Evolutionary conservation across 495 filamentous ascomycete species (phyloP), one percentile per base, ranked within the genome.

Genomic region (Massariosphaeria phaeospora): DNA sequence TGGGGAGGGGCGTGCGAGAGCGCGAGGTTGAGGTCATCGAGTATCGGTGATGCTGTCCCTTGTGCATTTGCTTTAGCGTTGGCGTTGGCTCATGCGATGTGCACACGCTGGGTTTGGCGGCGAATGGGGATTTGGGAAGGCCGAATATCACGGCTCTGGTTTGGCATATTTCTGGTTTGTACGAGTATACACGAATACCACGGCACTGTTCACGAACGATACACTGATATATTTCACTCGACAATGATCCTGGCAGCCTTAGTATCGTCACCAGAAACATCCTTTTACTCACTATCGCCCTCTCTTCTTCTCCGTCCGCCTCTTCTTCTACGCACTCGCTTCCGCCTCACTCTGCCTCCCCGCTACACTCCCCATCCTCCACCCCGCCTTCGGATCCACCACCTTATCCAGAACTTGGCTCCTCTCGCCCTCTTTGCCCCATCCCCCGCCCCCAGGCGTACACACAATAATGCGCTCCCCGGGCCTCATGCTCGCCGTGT

Each of bases 391-490:
- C 33, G 80, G 79, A 70, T 86, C 82, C 58, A 52, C 38, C 58
- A 52, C 38, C 21, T 58, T 52, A 50, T 68, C 67, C 21, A 61
- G 48, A 29, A 13, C 68, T 69, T 67, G 69, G 56, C 70, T 83
- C 61, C 74, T 73, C 55, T 80, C 74, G 1, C 79, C 81, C 7
- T 74, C 72, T 43, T 69, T 73, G 3, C 85, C 85, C 84, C 85
- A 89, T 1, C 82, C 85, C 34, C 86, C 85, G 17, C 85, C 85
- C 31, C 85, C 85, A 3, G 85, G 85, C 12, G 85, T 88, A 43
- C 69, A 71, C 21, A 86, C 76, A 51, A 97, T 84, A 57, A 98
- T 89, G 8, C 90, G 78, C 67, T 98, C 93, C 20, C 93, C 91
- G 0, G 81, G 74, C 61, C 83, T 75, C 82, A 96, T 94, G 9